Conservation (phyloP, 345 rosid species). For the Crucihimalaya himalaica region DNA sequence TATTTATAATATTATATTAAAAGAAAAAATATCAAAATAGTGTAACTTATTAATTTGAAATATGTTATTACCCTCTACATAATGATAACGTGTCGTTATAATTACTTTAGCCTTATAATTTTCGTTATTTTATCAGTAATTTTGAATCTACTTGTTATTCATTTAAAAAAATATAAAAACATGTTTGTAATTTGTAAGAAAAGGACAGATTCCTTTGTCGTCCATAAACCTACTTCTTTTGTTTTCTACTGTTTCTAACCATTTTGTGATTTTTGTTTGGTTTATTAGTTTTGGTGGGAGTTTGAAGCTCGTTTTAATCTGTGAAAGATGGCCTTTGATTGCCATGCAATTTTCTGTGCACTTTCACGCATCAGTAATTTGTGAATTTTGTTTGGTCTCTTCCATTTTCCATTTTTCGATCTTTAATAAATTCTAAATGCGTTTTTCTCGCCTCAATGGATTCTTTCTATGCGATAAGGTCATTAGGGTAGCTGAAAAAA, state of each 20-base stretch:
- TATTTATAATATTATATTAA: neutral
- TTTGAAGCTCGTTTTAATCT: neutral
- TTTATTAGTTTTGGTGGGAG: slow-evolving; percentile 14
- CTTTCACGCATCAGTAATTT: neutral
- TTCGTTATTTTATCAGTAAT: neutral
- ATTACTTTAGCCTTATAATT: neutral
- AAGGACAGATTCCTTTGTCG: slow-evolving; percentile 27
- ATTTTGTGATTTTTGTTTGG: slow-evolving; percentile 18
- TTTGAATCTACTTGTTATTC: neutral
- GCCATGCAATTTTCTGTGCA: neutral
- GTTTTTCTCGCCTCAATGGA: neutral
- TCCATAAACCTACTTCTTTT: slow-evolving; percentile 27
- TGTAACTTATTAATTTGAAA: neutral
- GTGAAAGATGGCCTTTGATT: neutral
- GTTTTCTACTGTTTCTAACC: slow-evolving; percentile 23
- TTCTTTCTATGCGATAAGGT: neutral
- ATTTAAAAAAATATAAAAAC: neutral
- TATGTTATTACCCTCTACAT: neutral
- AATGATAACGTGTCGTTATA: neutral
- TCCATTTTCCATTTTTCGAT: neutral
- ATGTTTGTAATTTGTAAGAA: neutral
- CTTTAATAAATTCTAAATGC: neutral
- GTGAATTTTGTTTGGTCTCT: neutral
- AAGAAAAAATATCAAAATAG: neutral
- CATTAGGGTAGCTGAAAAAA: neutral